phyloP scores from a whole-genome alignment of 306 rosid species.

The Pachyrhizus erosus region DNA sequence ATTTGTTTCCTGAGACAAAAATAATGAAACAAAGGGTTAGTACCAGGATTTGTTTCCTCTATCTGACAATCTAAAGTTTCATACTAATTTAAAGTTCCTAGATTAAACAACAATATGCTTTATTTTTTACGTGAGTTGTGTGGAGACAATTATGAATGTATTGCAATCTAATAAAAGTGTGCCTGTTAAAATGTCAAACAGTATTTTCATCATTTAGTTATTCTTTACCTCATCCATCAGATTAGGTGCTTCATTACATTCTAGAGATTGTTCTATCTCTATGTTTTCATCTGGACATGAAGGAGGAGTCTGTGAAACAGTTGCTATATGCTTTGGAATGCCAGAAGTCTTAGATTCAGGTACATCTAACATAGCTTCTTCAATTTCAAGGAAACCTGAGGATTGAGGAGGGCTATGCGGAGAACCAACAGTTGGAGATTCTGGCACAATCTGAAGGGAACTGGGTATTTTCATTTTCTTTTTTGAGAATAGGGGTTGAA shows the following conservation, averaged over 20 bases:
- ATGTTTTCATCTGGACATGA: constrained; percentile 38
- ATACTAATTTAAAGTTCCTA: constrained; percentile 21
- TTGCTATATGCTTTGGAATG: constrained; percentile 42
- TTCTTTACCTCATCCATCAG: constrained; percentile 61
- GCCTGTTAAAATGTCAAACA: constrained; percentile 6
- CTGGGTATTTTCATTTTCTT: constrained; percentile 46
- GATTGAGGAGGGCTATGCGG: constrained; percentile 55
- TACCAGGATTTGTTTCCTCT: too few relatives aligned
- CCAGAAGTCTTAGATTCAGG: constrained; percentile 46
- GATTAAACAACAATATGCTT: constrained; percentile 36
- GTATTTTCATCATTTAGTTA: constrained; percentile 25
- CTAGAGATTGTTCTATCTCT: constrained; percentile 36
- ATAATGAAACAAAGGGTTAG: not conserved
- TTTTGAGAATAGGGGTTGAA: constrained; percentile 49
- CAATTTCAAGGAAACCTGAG: constrained; percentile 26
- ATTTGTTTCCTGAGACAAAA: constrained; percentile 56
- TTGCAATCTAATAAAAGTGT: not conserved
- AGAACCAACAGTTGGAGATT: constrained; percentile 47
- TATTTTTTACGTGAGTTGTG: constrained; percentile 6
- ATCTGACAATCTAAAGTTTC: constrained; percentile 27
- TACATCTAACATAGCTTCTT: constrained; percentile 39
- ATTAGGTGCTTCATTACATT: constrained; percentile 46
- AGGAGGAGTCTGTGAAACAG: constrained; percentile 76
- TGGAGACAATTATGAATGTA: constrained; percentile 21
- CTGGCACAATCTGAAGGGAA: constrained; percentile 37